A percentile compares a stretch with the other conserved stretches of the same genome.
Conservation (phyloP, 768 basidiomycete genomes). For the Tricholoma sp. region DNA sequence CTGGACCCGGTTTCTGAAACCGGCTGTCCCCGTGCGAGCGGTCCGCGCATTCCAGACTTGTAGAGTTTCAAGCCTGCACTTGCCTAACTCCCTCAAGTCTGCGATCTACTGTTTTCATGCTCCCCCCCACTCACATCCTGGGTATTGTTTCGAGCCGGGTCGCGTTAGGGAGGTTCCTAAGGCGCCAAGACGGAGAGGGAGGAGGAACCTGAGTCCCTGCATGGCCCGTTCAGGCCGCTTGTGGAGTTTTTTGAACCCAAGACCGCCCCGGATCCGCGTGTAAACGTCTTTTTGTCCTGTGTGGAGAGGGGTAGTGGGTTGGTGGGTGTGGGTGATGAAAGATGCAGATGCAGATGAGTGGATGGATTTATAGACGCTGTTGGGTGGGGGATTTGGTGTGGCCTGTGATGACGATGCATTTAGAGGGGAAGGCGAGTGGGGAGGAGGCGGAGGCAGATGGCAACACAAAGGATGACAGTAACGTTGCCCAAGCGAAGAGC, state of each 20-base stretch:
- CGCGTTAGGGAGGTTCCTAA: conserved; percentile 41
- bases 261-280: conserved; percentile 58
- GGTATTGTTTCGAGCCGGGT: no score
- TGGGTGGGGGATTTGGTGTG: conserved; percentile 67
- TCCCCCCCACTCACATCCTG: no score
- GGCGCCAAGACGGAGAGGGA: conserved; percentile 23
- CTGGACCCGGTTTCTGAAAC: no score
- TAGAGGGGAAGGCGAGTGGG: conserved; percentile 50
- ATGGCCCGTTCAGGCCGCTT: conserved; percentile 54
- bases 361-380: conserved; percentile 76
- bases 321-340: conserved; percentile 48
- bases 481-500: conserved; percentile 37
- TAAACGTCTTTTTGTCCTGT: conserved; percentile 65
- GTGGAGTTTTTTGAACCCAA: conserved; percentile 44
- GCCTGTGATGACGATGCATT: conserved; percentile 51
- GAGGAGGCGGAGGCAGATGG: conserved; percentile 23
- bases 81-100: no score
- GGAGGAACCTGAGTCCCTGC: conserved; percentile 37
- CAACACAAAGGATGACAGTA: conserved; percentile 22
- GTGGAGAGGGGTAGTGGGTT: conserved; percentile 65
- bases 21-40: no score
- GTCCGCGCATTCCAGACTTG: no score
- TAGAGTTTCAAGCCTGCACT: no score
- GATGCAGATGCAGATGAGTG: conserved; percentile 51
- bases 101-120: no score